phyloP scores from a whole-genome alignment of 345 rosid genomes.

The Eucalyptus microcorys region DNA sequence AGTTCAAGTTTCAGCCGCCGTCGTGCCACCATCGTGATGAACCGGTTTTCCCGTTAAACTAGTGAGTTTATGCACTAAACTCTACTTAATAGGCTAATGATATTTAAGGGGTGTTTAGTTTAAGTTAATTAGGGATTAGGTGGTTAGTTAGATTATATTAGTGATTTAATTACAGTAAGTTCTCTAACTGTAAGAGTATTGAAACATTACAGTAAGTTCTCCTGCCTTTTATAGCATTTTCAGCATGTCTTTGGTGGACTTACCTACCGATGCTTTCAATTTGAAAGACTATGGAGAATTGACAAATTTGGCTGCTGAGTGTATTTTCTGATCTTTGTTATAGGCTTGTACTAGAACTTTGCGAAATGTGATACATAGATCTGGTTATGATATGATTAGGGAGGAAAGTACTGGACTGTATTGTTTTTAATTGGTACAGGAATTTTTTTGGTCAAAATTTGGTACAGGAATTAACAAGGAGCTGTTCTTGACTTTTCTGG shows the following conservation, averaged over 20 bases:
- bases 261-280: neutral
- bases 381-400: neutral
- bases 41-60: no score
- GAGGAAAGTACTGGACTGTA: neutral
- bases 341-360: neutral
- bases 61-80: no score
- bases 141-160: no score
- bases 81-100: no score
- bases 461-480: neutral
- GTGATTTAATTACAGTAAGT: constrained; percentile 7
- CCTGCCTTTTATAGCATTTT: neutral
- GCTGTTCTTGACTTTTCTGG: neutral
- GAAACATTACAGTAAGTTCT: constrained; percentile 58
- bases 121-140: no score
- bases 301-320: neutral
- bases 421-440: neutral
- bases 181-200: constrained; percentile 78
- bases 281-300: neutral
- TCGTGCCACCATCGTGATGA: no score
- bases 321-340: neutral
- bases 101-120: no score
- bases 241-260: neutral
- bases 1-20: no score
- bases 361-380: neutral
- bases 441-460: neutral